Conservation (phyloP, 306 rosid species). For the Cicer judaicum region DNA sequence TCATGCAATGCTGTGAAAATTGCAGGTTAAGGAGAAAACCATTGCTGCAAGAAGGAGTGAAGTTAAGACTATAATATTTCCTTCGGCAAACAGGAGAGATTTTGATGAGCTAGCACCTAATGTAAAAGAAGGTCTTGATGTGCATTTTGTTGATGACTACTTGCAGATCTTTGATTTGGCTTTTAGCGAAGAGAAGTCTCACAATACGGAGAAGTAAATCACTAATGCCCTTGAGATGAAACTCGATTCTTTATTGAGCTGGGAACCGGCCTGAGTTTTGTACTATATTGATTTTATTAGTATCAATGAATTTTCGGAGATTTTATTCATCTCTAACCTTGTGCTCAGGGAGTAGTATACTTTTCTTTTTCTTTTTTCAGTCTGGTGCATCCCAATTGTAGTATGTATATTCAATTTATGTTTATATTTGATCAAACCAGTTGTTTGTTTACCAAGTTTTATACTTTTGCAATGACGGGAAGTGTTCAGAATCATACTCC, state of each 20-base stretch:
- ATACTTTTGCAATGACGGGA: conserved; percentile 3
- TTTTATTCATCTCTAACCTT: conserved; percentile 7
- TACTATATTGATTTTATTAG: conserved; percentile 23
- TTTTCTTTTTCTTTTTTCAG: conserved; percentile 19
- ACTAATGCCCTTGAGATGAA: conserved; percentile 34
- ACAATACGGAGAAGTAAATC: conserved; percentile 44
- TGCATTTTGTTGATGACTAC: conserved; percentile 91
- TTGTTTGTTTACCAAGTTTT: not conserved
- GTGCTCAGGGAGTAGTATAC: not conserved
- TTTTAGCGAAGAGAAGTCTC: conserved; percentile 55
- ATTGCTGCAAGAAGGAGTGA: conserved; percentile 95
- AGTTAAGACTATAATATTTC: conserved; percentile 85
- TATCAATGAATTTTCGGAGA: not conserved
- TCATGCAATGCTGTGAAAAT: conserved; percentile 42
- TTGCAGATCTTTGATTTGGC: conserved; percentile 76
- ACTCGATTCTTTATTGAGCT: conserved; percentile 46
- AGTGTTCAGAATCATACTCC: conserved; percentile 1
- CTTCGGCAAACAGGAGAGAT: conserved; percentile 90
- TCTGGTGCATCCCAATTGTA: conserved; percentile 41
- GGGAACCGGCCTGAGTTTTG: conserved; percentile 50
- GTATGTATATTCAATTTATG: conserved; percentile 28
- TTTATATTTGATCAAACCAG: conserved; percentile 5
- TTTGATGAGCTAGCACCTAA: conserved; percentile 85
- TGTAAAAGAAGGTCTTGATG: conserved; percentile 94
- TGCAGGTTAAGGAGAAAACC: conserved; percentile 97